Base-by-base conservation (phyloP, 495 filamentous ascomycete genomes). In the Aspergillus ostianus region DNA sequence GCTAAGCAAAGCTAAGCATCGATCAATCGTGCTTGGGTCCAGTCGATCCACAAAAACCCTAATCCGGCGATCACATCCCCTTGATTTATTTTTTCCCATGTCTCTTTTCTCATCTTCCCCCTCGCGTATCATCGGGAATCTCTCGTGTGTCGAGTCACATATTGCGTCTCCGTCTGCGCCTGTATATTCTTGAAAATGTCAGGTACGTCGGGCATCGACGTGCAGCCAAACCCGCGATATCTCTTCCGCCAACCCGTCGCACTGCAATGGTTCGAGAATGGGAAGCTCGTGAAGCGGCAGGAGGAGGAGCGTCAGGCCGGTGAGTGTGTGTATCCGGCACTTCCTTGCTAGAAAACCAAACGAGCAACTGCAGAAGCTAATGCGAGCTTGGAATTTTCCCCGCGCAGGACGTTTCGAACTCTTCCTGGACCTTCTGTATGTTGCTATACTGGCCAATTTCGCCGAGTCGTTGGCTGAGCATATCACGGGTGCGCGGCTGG, bases 341-440 rank as follows among this genome's bases (percentile, higher is more conserved):
- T 26, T 26, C 23, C 23, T 4, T 4, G 4, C 2, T 26, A 26
- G 23, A 26, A 26, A 4, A 26, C 2, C 23, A 26, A 26, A 29
- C 13, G 18, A 8, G 59, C 48, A n/a, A 59, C 17, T 15, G 19
- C 49, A 27, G 20, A 44, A 36, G 32, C 27, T 49, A 23, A 53
- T 27, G 12, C 13, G 6, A 32, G 29, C n/a, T 20, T 53, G 30
- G 23, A 29, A 44, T 8, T 15, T 44, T 7, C 6, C 6, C 21
- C n/a, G 17, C 18, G 17, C 46, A 77, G 73, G 77, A 17, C 73
- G 78, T 10, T 80, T 81, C 51, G 77, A 79, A 56, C 69, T 81
- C 6, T 81, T 81, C 60, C 73, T 81, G n/a, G 78, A 81, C 53
- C 64, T 81, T 53, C 67, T 81, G 3, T 81, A 77, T 58, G 75